A percentile compares a stretch with the other conserved stretches of the same genome.
phyloP scores from a whole-genome alignment of 2,329 filamentous ascomycete species.

The Lachnellula arida region DNA sequence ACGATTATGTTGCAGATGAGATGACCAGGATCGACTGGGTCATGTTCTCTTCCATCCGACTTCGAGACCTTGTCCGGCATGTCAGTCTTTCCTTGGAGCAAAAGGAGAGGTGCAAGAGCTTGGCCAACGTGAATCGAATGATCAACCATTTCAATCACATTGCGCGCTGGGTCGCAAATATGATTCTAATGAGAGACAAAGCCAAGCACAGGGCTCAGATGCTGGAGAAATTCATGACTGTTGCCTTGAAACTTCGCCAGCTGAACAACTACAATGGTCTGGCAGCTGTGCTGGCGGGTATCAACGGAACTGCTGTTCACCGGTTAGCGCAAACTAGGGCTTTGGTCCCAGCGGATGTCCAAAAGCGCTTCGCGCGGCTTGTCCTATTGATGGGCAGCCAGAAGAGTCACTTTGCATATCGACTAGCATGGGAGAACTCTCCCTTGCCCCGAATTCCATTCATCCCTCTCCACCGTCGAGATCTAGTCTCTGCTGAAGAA shows the following conservation, averaged over 20 bases:
- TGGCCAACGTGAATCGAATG: conserved; percentile 90
- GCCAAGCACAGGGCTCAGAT: conserved; percentile 89
- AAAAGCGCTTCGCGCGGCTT: conserved; percentile 82
- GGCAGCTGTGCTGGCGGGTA: conserved; percentile 87
- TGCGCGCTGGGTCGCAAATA: conserved; percentile 75
- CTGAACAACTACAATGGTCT: conserved; percentile 97
- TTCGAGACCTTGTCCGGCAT: conserved; percentile 88
- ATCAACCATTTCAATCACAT: conserved; percentile 88
- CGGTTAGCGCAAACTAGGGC: conserved; percentile 75
- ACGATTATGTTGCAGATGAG: conserved; percentile 84
- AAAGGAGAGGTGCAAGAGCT: conserved; percentile 69
- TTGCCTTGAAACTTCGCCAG: conserved; percentile 79
- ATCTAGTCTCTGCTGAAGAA: conserved; percentile 87
- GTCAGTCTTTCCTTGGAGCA: conserved; percentile 70
- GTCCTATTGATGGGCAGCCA: conserved; percentile 90
- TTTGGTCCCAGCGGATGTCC: conserved; percentile 64
- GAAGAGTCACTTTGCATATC: conserved; percentile 90
- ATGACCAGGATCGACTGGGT: conserved; percentile 96
- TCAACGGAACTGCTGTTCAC: conserved; percentile 83
- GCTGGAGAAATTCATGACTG: conserved; percentile 91
- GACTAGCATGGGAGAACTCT: conserved; percentile 96
- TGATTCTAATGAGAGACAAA: conserved; percentile 87
- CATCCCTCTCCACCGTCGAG: conserved; percentile 81
- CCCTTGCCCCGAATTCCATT: conserved; percentile 87
- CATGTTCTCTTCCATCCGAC: conserved; percentile 92